phyloP scores from a whole-genome alignment of 306 rosid species.

The Cucumis hystrix region DNA sequence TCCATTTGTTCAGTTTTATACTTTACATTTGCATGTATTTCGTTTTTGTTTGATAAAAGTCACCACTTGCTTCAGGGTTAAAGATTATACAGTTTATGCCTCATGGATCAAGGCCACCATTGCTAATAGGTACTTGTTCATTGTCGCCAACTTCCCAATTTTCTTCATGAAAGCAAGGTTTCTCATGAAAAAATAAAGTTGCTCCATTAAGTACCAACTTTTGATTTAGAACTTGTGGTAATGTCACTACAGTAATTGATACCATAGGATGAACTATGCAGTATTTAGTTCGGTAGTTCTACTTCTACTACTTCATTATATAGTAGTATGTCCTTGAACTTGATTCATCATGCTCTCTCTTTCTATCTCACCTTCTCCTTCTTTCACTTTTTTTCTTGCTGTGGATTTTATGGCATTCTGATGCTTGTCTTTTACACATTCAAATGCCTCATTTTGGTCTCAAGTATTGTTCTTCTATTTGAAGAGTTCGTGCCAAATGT shows the following conservation, averaged over 20 bases:
- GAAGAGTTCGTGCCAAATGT: not conserved
- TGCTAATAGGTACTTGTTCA: slow-evolving; percentile 11
- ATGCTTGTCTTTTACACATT: not conserved
- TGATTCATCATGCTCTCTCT: not conserved
- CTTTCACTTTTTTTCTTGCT: not conserved
- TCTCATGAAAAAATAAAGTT: too few relatives aligned
- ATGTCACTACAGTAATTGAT: not conserved
- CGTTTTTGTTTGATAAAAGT: not conserved
- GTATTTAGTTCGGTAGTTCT: not conserved
- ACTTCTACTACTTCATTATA: not conserved
- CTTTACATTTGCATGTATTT: not conserved
- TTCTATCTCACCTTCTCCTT: not conserved
- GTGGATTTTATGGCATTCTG: not conserved
- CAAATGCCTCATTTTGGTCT: not conserved
- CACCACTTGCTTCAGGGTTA: slow-evolving; percentile 40
- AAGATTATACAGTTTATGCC: slow-evolving; percentile 44
- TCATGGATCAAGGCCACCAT: slow-evolving; percentile 44
- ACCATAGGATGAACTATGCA: not conserved
- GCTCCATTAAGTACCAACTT: too few relatives aligned
- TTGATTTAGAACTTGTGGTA: too few relatives aligned
- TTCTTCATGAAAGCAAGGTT: too few relatives aligned
- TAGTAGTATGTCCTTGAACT: not conserved
- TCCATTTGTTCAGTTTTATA: too few relatives aligned
- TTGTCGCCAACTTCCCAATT: not conserved
- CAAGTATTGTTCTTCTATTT: not conserved